Base-by-base conservation (phyloP, 345 rosid species). In the Clarkia xantiana region DNA sequence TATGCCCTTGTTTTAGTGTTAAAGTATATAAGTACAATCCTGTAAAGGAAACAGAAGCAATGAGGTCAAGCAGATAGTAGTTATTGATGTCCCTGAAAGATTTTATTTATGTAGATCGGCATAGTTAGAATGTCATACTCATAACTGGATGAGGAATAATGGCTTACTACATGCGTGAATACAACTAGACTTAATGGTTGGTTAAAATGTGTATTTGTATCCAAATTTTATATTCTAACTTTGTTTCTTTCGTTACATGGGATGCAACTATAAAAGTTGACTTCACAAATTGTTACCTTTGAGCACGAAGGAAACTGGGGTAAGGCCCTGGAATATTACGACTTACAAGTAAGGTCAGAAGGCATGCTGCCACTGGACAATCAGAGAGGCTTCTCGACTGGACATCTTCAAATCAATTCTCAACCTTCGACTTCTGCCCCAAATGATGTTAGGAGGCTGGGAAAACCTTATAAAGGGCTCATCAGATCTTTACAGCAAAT, bases 271-370 rank as follows among this genome's bases (percentile, higher is more conserved):
- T 29, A 42, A 58, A 49, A 90, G 97, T 66, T 86, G 79, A 63
- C 77, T 50, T 82, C 95, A 61, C 97, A 90, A 81, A 78, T 81
- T 61, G 76, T 81, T 54, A 85, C 91, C 64, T 83, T 72, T 67
- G 97, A 90, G 84, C 95, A 86, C 48, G 95, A 86, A 74, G 95
- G 95, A 55, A 78, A 86, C 57, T 90, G 97, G 97, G 77, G 71
- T 60, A 83, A 81, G 71, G 97, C 91, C 47, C 95, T 90, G 47
- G 97, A 90, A 62, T 86, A 79, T 59, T 86, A 90, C 69, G 95
- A 90, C 61, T 62, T 86, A 58, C 95, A 82, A 90, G 82, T 82
- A 42, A 78, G 88, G 51, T 81, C 90, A 20, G 71, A 73, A 58
- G 61, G 71, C 55, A 64, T 67, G 59, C 50, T 64, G 57, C 71